These are phyloP conservation scores for Elsinoe batatas DNA, from an alignment of 2,329 filamentous ascomycete species.

Conservation along the genomic window DNA sequence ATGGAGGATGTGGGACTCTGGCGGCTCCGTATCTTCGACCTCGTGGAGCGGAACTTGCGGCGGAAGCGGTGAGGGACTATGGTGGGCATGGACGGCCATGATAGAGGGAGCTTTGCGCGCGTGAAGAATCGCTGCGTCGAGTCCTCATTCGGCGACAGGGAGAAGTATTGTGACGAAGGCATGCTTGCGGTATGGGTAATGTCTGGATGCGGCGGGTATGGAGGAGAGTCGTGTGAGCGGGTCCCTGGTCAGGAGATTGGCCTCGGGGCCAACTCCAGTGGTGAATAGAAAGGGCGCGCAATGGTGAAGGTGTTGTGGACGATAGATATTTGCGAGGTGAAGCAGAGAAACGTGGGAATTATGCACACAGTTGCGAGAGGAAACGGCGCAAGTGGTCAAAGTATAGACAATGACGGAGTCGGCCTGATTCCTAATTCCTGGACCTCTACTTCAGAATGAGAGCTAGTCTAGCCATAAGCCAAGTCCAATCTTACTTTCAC, in stretches of 20 bases:
- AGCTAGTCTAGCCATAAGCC: background rate
- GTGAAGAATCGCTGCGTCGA: constrained; percentile 32
- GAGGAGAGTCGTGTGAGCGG: background rate
- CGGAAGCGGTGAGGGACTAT: constrained; percentile 56
- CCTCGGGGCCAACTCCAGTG: constrained; percentile 9
- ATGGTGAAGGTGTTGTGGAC: background rate
- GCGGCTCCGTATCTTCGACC: constrained; percentile 56
- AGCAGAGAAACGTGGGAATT: constrained; percentile 9
- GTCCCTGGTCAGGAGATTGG: background rate
- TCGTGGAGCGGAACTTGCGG: constrained; percentile 50
- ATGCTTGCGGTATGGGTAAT: background rate
- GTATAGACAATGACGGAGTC: constrained; percentile 8
- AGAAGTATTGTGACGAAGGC: constrained; percentile 14
- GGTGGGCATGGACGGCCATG: constrained; percentile 39
- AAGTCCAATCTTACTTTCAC: constrained; percentile 1
- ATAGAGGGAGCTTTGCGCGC: constrained; percentile 36
- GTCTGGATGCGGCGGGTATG: background rate
- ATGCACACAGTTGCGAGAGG: constrained; percentile 8
- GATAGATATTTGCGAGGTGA: background rate
- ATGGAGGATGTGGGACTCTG: constrained; percentile 62
- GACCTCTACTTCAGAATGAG: no score
- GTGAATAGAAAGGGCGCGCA: background rate
- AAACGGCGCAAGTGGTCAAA: constrained; percentile 1
- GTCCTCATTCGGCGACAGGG: constrained; percentile 19
- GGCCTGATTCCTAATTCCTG: background rate